Evolutionary conservation across 345 rosid genomes (phyloP), one percentile per base, ranked within the genome.

Genomic region (Aquilaria sinensis): DNA sequence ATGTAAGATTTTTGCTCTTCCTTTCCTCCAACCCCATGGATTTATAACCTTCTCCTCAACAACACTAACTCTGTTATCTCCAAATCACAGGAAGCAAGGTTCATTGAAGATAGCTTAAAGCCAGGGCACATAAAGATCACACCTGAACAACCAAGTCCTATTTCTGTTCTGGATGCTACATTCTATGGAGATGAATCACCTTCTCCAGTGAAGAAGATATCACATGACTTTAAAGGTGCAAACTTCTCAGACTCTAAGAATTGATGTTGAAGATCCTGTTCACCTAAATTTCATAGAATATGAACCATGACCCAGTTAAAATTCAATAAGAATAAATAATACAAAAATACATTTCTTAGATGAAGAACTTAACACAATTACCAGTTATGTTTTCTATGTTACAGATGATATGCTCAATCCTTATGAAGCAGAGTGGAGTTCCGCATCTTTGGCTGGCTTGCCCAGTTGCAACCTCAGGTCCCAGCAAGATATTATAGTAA

Each of bases 131-230:
- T 70, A 53, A 71, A 61, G 66, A 63, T 69, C 64, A 64, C 87
- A 29, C 73, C 78, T 47, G 90, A 93, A 72, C 97, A 93, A 67
- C 97, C 98, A 6, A 93, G 98, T 66, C 98, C 96, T 4, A 80
- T 90, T 63, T 88, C 98, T 37, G 90, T 93, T 65, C 96, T 93
- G n/a, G 97, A 90, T 74, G 83, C 90, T 64, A 61, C 87, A 72
- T 81, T 86, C 72, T 81, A 74, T 15, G 72, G 71, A 63, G 97
- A 90, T 62, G 97, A 88, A 58, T 75, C 81, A 60, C 97, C 96
- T 66, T 90, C 94, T 37, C 97, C 97, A 2, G 81, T 88, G 74
- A 83, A 80, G 72, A 90, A 82, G 79, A 85, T 72, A 75, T 75
- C 90, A 70, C 68, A 67, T 56, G 77, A 63, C 72, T 83, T 88